A percentile compares a stretch with the other conserved stretches of the same genome.
Conservation (phyloP, 495 filamentous ascomycete genomes). For the Mycothermus thermophilus region DNA sequence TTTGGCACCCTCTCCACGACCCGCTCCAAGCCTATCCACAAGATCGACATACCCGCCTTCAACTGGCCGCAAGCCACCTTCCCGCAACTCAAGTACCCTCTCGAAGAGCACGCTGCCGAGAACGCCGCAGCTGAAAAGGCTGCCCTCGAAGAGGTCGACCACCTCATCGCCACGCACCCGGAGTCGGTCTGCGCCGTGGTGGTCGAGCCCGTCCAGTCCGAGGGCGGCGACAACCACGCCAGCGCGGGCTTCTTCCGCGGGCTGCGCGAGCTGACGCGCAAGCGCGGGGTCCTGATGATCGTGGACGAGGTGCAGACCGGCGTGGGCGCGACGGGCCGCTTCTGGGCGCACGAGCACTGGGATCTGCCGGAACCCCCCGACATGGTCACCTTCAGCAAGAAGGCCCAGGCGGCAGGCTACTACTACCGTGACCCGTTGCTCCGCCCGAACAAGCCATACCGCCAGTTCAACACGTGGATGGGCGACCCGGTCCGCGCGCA, state of each 20-base stretch:
- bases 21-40: slow-evolving; percentile 93
- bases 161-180: slow-evolving; percentile 69
- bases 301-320: slow-evolving; percentile 98
- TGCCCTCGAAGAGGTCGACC: slow-evolving; percentile 80
- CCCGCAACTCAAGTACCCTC: slow-evolving; percentile 78
- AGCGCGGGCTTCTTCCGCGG: slow-evolving; percentile 84
- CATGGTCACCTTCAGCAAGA: slow-evolving; percentile 98
- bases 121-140: slow-evolving; percentile 74
- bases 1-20: slow-evolving; percentile 90
- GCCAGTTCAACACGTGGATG: slow-evolving; percentile 99
- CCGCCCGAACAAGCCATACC: slow-evolving; percentile 96
- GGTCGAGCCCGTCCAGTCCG: slow-evolving; percentile 93
- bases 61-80: slow-evolving; percentile 97
- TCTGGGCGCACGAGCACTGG: slow-evolving; percentile 99
- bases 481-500: slow-evolving; percentile 85
- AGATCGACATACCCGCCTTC: slow-evolving; percentile 95
- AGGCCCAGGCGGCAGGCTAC: slow-evolving; percentile 95
- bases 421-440: slow-evolving; percentile 81
- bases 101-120: slow-evolving; percentile 68
- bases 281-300: slow-evolving; percentile 79
- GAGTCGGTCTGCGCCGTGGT: slow-evolving; percentile 80
- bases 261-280: slow-evolving; percentile 73
- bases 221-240: slow-evolving; percentile 98
- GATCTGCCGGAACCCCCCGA: slow-evolving; percentile 70
- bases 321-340: slow-evolving; percentile 87